Base-by-base conservation (phyloP, 371 early-diverging fungal genomes). In the Parasitella parasitica region DNA sequence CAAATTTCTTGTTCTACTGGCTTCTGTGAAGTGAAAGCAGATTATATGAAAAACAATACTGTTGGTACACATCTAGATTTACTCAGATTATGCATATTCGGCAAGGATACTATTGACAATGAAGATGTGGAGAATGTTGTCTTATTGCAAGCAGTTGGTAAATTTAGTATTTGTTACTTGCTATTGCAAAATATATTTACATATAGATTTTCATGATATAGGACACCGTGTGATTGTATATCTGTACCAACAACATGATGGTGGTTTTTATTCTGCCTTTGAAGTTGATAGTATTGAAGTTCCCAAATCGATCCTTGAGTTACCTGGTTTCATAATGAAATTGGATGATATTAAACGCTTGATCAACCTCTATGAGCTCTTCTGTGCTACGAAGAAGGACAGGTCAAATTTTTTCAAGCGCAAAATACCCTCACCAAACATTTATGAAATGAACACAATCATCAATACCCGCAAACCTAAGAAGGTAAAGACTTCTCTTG, bases 151-250 rank as follows among this genome's bases (percentile, higher is more conserved):
- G 63, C 51, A 63, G 63, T 63, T 63, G 56, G 63, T 63, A 63
- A 55, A 56, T 63, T 56, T 63, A 56, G 63, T 64, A 57, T 52
- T 57, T 56, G 64, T 58, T 64, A 64, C 58, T 64, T 53, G 59
- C 43, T 54, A 64, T 54, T 64, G 59, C 64, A 54, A 64, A 63
- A 63, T 52, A 38, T 50, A 64, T 64, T 54, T 64, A 64, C 46
- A 64, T 27, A 57, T 53, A 58, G 16, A 22, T 64, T 53, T 64
- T 46, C 54, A 58, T 58, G 43, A 46, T 58, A 64, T 64, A 64
- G 59, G 58, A 48, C 59, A 64, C 48, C 28, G 54, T 64, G 54
- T 64, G 54, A 64, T 58, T 58, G 64, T 64, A 64, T 64, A 64
- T 64, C 48, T 52, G 64, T 58, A 46, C 64, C 43, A 52, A 64